These are phyloP conservation scores for Zasmidium angulare DNA, from an alignment of 2,329 filamentous ascomycete genomes.

Conservation along the genomic window DNA sequence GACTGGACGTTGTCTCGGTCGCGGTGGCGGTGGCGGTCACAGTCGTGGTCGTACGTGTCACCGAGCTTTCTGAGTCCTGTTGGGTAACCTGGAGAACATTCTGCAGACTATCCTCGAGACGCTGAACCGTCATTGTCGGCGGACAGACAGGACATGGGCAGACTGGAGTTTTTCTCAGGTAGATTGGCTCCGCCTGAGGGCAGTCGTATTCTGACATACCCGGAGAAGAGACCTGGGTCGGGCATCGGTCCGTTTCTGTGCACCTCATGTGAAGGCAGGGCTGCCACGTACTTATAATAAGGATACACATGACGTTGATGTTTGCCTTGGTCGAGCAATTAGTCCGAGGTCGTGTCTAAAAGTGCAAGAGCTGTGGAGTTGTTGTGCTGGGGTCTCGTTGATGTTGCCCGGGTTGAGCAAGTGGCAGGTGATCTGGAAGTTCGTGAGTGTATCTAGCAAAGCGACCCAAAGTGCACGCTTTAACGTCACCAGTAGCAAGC, in stretches of 20 bases:
- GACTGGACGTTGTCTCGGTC: too few species aligned
- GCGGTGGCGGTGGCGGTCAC: too few species aligned
- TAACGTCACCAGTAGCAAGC: not conserved
- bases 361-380: not conserved
- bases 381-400: not conserved
- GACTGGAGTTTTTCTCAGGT: not conserved
- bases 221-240: slow-evolving; percentile 10
- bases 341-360: not conserved
- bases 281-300: slow-evolving; percentile 15
- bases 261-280: slow-evolving; percentile 16
- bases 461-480: not conserved
- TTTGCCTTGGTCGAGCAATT: not conserved
- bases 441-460: not conserved
- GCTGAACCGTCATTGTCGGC: not conserved
- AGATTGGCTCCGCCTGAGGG: slow-evolving; percentile 6
- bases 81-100: too few species aligned
- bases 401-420: not conserved
- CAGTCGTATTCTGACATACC: slow-evolving; percentile 14
- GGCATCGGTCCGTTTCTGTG: slow-evolving; percentile 17
- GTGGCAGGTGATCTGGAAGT: not conserved
- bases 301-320: slow-evolving; percentile 18
- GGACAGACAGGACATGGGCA: slow-evolving; percentile 16
- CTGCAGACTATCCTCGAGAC: not conserved
- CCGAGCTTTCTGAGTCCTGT: too few species aligned
- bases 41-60: too few species aligned